Conservation (phyloP, 176 grass and related monocot genomes). For the Thalia dealbata region DNA sequence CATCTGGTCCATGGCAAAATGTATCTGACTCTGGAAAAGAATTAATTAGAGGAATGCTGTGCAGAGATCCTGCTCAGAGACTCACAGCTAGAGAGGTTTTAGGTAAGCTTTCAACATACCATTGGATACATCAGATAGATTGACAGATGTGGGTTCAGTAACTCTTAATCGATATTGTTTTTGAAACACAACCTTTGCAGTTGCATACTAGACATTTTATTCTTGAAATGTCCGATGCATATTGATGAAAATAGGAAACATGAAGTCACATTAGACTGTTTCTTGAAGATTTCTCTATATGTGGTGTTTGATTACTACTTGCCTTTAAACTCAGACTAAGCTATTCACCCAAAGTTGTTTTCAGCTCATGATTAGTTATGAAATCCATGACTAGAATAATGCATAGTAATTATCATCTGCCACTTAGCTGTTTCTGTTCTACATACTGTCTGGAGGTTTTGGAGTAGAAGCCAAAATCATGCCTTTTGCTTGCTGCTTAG, state of each 20-base stretch:
- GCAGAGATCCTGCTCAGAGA: constrained; percentile 49
- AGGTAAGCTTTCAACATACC: constrained; percentile 32
- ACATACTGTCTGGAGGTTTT: background rate
- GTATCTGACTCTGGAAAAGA: constrained; percentile 75
- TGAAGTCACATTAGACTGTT: background rate
- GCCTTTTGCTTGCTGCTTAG: background rate
- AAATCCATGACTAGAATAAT: background rate
- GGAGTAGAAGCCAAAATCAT: background rate
- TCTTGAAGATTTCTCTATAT: background rate
- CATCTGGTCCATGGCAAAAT: constrained; percentile 64
- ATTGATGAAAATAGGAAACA: background rate
- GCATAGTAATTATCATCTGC: background rate
- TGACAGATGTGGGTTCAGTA: background rate
- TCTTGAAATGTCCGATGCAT: no score
- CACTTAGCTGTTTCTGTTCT: background rate
- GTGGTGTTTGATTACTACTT: background rate
- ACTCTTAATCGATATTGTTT: background rate
- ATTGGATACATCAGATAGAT: background rate
- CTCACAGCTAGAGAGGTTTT: constrained; percentile 58
- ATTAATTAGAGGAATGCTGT: constrained; percentile 62
- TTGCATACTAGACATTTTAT: background rate
- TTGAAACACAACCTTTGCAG: background rate
- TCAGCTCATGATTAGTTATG: background rate
- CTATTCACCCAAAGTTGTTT: background rate
- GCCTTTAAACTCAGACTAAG: background rate